These are phyloP conservation scores for Kwoniella europaea DNA, from an alignment of 768 basidiomycete genomes.

Conservation along the genomic window DNA sequence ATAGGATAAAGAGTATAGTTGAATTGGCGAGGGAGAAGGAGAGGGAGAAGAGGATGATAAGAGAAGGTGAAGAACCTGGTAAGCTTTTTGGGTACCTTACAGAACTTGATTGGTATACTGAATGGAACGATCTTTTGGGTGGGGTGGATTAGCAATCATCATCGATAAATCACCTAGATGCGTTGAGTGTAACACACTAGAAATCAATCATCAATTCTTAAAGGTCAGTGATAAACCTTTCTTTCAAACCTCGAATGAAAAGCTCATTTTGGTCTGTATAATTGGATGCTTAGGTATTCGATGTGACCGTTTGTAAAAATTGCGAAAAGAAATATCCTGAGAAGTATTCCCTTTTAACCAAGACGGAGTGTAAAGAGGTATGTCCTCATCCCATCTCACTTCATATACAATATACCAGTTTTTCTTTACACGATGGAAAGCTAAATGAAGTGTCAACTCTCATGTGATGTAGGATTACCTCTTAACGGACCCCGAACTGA, in stretches of 20 bases:
- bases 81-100: constrained; percentile 16
- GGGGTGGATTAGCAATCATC: constrained; percentile 68
- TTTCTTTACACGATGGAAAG: background rate
- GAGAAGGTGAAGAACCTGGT: constrained; percentile 61
- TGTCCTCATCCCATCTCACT: constrained; percentile 33
- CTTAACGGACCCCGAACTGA: constrained; percentile 89
- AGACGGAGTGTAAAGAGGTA: constrained; percentile 97
- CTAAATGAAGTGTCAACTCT: background rate
- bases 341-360: constrained; percentile 91
- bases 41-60: constrained; percentile 75
- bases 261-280: too few relatives aligned
- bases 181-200: constrained; percentile 79
- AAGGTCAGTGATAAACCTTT: constrained; percentile 56
- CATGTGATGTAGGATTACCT: constrained; percentile 75
- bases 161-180: constrained; percentile 80
- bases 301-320: constrained; percentile 80
- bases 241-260: background rate
- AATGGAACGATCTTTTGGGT: background rate
- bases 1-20: constrained; percentile 72
- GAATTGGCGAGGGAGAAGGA: constrained; percentile 76
- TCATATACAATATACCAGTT: constrained; percentile 12
- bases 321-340: constrained; percentile 91
- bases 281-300: constrained; percentile 65
- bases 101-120: background rate
- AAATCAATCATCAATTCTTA: constrained; percentile 81